Conservation (phyloP, 768 basidiomycete species). For the Royoungia palumana region DNA sequence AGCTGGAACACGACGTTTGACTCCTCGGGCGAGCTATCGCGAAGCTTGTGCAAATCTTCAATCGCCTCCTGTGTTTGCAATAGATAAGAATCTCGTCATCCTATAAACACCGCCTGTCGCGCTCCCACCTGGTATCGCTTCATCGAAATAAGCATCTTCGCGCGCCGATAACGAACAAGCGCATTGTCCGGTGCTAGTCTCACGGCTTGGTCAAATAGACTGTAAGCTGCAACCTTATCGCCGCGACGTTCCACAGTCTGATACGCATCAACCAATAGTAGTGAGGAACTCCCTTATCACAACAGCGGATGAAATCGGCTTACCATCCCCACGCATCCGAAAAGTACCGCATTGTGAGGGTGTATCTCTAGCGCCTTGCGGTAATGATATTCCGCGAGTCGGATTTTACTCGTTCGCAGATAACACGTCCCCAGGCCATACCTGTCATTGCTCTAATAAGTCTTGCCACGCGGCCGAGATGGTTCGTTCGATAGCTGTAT, state of each 20-base stretch:
- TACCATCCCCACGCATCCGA: conserved; percentile 96
- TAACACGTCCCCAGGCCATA: conserved; percentile 99
- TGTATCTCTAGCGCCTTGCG: conserved; percentile 89
- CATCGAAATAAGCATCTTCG: conserved; percentile 84
- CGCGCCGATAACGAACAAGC: conserved; percentile 90
- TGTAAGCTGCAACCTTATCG: conserved; percentile 70
- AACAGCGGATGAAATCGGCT: conserved; percentile 35
- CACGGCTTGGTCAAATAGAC: conserved; percentile 79
- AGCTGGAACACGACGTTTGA: conserved; percentile 96
- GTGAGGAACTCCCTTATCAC: conserved; percentile 18
- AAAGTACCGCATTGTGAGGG: conserved; percentile 90
- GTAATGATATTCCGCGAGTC: conserved; percentile 96
- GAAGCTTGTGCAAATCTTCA: conserved; percentile 74
- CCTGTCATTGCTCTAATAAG: conserved; percentile 50
- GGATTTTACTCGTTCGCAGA: conserved; percentile 88
- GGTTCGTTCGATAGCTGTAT: background rate
- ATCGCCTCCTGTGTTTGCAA: conserved; percentile 64
- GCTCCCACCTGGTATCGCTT: conserved; percentile 72
- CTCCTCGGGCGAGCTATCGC: conserved; percentile 86
- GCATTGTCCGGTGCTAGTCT: conserved; percentile 82
- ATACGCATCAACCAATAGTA: conserved; percentile 11
- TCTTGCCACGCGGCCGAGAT: conserved; percentile 2
- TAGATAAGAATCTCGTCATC: conserved; percentile 22
- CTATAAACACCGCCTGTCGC: conserved; percentile 20
- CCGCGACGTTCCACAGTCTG: conserved; percentile 89